These are phyloP conservation scores for Nitzschia sp. DNA, from an alignment of 108 stramenopile species.

Conservation along the genomic window DNA sequence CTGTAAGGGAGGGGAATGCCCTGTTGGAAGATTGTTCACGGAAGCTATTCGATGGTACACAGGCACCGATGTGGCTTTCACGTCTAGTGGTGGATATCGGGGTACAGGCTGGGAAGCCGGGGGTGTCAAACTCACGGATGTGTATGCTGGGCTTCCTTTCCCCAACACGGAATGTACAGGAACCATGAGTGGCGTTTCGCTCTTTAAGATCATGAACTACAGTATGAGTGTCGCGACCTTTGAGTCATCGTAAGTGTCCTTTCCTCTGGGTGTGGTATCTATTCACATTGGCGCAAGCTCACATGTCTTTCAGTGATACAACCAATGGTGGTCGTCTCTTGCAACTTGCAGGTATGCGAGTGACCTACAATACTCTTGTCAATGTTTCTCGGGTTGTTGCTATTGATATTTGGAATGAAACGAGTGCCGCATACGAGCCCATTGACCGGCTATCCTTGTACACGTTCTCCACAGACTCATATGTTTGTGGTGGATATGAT, in stretches of 20 bases:
- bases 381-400: not conserved
- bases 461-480: conserved; percentile 46
- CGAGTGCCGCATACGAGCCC: conserved; percentile 16
- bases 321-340: conserved; percentile 38
- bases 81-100: conserved; percentile 35
- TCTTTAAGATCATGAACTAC: conserved; percentile 51
- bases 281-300: too few relatives aligned
- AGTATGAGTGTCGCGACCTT: conserved; percentile 40
- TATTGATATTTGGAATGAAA: conserved; percentile 5
- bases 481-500: conserved; percentile 33
- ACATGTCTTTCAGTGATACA: conserved; percentile 1
- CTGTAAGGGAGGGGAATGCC: conserved; percentile 49
- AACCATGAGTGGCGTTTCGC: conserved; percentile 39
- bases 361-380: conserved; percentile 49
- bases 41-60: conserved; percentile 50
- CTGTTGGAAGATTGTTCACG: conserved; percentile 45
- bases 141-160: conserved; percentile 45
- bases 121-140: conserved; percentile 30
- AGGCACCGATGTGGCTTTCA: conserved; percentile 37
- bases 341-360: conserved; percentile 47
- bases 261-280: too few relatives aligned
- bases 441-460: conserved; percentile 45
- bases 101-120: conserved; percentile 49
- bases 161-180: conserved; percentile 45
- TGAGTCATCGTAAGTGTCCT: conserved; percentile 11